Conservation (phyloP, 352 stramenopile genomes). For the Globisporangium middletonii region DNA sequence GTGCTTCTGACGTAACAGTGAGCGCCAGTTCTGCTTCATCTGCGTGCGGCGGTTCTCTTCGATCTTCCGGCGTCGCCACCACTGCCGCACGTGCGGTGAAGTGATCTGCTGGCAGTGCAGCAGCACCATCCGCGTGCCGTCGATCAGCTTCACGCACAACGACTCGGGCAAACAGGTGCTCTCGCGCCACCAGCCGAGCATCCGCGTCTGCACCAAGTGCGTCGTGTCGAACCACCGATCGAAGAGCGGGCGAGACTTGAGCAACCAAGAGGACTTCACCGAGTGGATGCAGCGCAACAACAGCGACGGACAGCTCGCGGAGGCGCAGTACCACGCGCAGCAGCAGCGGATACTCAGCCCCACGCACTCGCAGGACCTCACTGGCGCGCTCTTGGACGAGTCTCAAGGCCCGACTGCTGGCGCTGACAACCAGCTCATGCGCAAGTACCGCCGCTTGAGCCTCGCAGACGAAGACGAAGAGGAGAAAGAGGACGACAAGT, state of each 20-base stretch:
- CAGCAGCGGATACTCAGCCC: conserved; percentile 43
- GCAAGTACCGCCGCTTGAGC: conserved; percentile 51
- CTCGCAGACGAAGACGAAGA: conserved; percentile 63
- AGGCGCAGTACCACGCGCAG: conserved; percentile 27
- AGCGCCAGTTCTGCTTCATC: conserved; percentile 78
- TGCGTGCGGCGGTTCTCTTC: conserved; percentile 76
- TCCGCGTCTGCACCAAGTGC: conserved; percentile 81
- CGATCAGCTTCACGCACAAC: conserved; percentile 82
- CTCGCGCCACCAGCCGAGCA: conserved; percentile 74
- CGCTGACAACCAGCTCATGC: conserved; percentile 26
- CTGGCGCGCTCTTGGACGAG: conserved; percentile 30
- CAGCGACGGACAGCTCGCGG: conserved; percentile 15
- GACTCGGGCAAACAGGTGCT: conserved; percentile 74
- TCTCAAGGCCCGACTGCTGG: not conserved
- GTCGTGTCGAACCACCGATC: conserved; percentile 74
- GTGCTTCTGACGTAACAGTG: conserved; percentile 24
- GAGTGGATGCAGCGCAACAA: conserved; percentile 72
- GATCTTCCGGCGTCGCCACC: conserved; percentile 81
- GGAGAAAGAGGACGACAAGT: conserved; percentile 44
- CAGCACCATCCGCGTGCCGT: conserved; percentile 76
- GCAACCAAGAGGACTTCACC: conserved; percentile 77
- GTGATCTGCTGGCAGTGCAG: conserved; percentile 88
- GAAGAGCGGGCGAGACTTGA: conserved; percentile 61
- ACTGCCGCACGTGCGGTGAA: conserved; percentile 84
- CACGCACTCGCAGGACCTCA: conserved; percentile 64